A percentile compares a stretch with the other conserved stretches of the same genome.
phyloP scores from a whole-genome alignment of 192 early-diverging fungal genomes.

The Podila clonocystis region DNA sequence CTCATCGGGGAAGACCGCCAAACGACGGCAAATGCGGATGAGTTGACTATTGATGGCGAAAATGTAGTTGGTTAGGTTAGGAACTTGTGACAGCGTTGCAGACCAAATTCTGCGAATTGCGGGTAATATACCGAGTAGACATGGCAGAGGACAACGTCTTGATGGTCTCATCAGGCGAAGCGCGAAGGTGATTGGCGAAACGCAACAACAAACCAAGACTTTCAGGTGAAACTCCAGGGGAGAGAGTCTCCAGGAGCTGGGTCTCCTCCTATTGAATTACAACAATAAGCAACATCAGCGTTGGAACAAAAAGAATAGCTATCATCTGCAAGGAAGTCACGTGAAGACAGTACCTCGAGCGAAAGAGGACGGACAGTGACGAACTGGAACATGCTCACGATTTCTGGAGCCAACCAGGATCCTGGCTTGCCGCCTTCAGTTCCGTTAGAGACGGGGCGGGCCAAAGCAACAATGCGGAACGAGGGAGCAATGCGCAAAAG shows the following conservation, averaged over 20 bases:
- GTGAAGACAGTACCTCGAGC: constrained; percentile 18
- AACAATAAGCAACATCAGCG: constrained; percentile 3
- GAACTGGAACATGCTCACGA: constrained; percentile 77
- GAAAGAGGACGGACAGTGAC: constrained; percentile 69
- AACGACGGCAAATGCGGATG: constrained; percentile 73
- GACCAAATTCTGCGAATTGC: neutral
- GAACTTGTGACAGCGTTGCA: neutral
- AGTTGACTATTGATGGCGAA: constrained; percentile 63
- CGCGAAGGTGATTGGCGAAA: constrained; percentile 69
- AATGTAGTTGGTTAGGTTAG: neutral
- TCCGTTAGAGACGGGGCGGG: constrained; percentile 60
- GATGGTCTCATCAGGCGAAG: constrained; percentile 67
- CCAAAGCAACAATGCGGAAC: constrained; percentile 80
- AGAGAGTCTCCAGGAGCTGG: constrained; percentile 56
- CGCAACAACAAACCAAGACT: constrained; percentile 54
- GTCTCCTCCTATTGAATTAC: constrained; percentile 54
- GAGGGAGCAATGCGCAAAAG: constrained; percentile 72
- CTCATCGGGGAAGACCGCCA: constrained; percentile 71
- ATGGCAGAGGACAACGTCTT: constrained; percentile 66
- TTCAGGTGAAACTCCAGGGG: constrained; percentile 60
- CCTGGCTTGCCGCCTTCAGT: constrained; percentile 57
- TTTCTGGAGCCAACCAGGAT: constrained; percentile 78
- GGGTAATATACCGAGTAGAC: constrained; percentile 65
- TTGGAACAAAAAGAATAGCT: no score
- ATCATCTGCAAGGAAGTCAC: neutral